A percentile compares a stretch with the other conserved stretches of the same genome.
Evolutionary conservation across 169 alveolate species (phyloP).

Genomic region (Plasmodium sp.): DNA sequence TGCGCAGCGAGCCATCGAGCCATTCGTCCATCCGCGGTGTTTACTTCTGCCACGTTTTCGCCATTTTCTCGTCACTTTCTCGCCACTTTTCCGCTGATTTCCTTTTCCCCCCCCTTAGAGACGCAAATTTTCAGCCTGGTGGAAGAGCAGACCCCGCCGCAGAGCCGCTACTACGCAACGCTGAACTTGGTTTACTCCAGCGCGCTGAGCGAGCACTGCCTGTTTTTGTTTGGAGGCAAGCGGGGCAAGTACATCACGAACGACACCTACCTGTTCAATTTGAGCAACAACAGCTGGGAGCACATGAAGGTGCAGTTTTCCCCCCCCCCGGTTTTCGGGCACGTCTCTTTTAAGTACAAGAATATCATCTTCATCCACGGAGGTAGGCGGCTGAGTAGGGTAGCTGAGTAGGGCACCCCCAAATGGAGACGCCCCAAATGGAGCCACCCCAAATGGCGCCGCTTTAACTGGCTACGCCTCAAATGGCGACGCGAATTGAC

Average conservation of each 20-base stretch:
- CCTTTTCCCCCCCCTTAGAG: neutral
- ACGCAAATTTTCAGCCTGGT: slow-evolving; percentile 21
- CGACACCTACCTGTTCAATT: slow-evolving; percentile 36
- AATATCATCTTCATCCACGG: slow-evolving; percentile 67
- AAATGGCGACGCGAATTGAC: too few species aligned
- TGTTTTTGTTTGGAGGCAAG: slow-evolving; percentile 68
- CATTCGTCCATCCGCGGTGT: neutral
- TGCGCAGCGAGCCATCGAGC: neutral
- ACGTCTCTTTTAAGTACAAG: slow-evolving; percentile 46
- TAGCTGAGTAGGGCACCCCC: neutral
- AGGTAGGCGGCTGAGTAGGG: neutral
- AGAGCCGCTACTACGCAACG: slow-evolving; percentile 38
- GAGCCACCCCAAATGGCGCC: too few species aligned
- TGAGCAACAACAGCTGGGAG: slow-evolving; percentile 35
- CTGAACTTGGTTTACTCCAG: slow-evolving; percentile 40
- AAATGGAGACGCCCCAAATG: neutral
- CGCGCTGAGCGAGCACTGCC: slow-evolving; percentile 31
- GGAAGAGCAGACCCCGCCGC: slow-evolving; percentile 4
- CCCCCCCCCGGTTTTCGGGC: slow-evolving; percentile 73
- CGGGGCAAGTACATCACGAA: slow-evolving; percentile 45
- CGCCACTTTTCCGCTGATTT: neutral
- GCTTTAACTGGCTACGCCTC: too few species aligned
- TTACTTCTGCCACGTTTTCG: neutral
- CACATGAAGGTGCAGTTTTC: neutral
- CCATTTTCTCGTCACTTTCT: neutral